phyloP scores from a whole-genome alignment of 1,284 basidiomycete genomes.

The Singerocomus inundabilis region DNA sequence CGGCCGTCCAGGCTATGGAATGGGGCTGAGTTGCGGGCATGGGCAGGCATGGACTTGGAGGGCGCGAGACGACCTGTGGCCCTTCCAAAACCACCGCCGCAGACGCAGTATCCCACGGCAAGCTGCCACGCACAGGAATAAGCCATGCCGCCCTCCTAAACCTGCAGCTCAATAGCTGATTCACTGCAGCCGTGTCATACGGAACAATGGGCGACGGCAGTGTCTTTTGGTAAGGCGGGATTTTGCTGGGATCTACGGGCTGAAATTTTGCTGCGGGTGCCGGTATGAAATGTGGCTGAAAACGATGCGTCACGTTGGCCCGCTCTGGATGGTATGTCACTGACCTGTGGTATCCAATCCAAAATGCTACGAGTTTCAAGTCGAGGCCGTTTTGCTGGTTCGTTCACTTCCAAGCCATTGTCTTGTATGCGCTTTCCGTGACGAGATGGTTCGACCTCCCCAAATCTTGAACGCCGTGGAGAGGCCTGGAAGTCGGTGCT shows the following conservation, averaged over 20 bases:
- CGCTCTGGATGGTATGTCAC: conserved; percentile 1
- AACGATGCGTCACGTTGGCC: conserved; percentile 11
- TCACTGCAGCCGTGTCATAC: conserved; percentile 35
- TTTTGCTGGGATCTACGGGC: conserved; percentile 21
- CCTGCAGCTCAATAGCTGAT: conserved; percentile 26
- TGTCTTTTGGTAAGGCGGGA: conserved; percentile 24
- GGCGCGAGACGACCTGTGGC: conserved; percentile 11
- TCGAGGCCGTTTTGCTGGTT: conserved; percentile 20
- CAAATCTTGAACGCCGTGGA: background rate
- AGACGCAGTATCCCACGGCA: conserved; percentile 52
- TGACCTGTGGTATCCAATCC: conserved; percentile 30
- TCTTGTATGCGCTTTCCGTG: conserved; percentile 22
- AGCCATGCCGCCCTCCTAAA: conserved; percentile 56
- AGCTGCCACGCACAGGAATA: conserved; percentile 56
- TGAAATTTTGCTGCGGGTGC: conserved; percentile 17
- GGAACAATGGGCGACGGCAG: conserved; percentile 43
- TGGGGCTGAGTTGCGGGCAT: conserved; percentile 13
- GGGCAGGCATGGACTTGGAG: conserved; percentile 18
- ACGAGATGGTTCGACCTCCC: background rate
- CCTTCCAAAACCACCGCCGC: conserved; percentile 41
- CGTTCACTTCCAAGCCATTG: background rate
- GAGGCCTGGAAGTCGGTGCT: conserved; percentile 22
- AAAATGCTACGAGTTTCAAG: conserved; percentile 18
- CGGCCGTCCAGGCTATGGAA: conserved; percentile 50
- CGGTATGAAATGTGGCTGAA: conserved; percentile 32